These are phyloP conservation scores for Lentinus tigrinus DNA, from an alignment of 768 basidiomycete genomes.

Conservation along the genomic window DNA sequence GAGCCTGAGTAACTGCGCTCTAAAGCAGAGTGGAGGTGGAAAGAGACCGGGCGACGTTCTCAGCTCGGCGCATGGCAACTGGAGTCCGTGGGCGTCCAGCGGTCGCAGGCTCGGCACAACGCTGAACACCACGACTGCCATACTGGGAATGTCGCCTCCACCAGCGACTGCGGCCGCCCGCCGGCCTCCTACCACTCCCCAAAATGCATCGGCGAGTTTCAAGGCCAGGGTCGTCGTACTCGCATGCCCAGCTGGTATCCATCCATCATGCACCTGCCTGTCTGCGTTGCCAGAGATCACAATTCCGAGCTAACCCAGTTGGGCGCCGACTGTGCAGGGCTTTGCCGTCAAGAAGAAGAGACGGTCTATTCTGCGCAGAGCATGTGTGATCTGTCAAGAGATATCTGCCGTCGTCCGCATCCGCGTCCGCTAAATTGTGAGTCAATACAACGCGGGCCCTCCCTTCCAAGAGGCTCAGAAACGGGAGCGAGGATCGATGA, in stretches of 20 bases:
- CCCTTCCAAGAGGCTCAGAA: neutral
- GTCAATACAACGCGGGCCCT: neutral
- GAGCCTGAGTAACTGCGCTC: slow-evolving; percentile 2
- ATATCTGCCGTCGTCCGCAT: neutral
- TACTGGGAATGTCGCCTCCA: neutral
- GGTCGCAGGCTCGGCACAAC: neutral
- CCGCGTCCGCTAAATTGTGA: neutral
- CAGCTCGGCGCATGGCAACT: slow-evolving; percentile 3
- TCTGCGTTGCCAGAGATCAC: slow-evolving; percentile 13
- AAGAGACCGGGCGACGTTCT: slow-evolving; percentile 9
- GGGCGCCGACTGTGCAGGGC: slow-evolving; percentile 5
- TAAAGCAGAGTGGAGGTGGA: slow-evolving; percentile 1
- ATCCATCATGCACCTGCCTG: slow-evolving; percentile 13
- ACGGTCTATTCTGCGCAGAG: slow-evolving; percentile 1
- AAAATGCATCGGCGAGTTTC: neutral
- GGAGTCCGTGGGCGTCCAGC: slow-evolving; percentile 6
- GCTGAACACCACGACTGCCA: slow-evolving; percentile 12
- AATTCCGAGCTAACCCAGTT: slow-evolving; percentile 8
- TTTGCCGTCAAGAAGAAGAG: slow-evolving; percentile 4
- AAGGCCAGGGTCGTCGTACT: neutral
- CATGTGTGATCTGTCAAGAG: slow-evolving; percentile 9
- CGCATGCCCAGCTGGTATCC: neutral
- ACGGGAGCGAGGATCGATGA: slow-evolving; percentile 3
- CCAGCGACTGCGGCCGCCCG: neutral
- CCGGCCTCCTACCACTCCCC: neutral